A percentile compares a stretch with the other conserved stretches of the same genome.
Evolutionary conservation across 169 alveolate species (phyloP).

Genomic region (Neospora caninum): DNA sequence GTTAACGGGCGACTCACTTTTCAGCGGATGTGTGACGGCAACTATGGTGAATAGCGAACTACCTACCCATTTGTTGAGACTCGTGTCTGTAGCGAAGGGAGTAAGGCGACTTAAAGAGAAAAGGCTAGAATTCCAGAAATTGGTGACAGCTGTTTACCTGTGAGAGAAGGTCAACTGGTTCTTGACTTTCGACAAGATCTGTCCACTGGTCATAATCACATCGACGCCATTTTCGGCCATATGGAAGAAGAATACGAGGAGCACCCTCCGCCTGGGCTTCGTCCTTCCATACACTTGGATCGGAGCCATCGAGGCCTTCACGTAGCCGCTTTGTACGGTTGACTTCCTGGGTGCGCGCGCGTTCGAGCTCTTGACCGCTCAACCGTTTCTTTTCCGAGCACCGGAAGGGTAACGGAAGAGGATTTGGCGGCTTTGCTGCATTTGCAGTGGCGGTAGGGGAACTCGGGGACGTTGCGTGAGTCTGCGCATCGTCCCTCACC

Average conservation of each 20-base stretch:
- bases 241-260: background rate
- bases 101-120: background rate
- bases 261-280: background rate
- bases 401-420: background rate
- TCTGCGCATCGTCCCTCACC: background rate
- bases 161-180: background rate
- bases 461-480: background rate
- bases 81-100: background rate
- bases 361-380: background rate
- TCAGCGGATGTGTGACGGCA: too few relatives aligned
- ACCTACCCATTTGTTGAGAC: too few relatives aligned
- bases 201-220: conserved; percentile 9
- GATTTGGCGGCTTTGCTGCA: background rate
- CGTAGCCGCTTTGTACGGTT: background rate
- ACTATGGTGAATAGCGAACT: too few relatives aligned
- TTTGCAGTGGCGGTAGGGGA: background rate
- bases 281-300: background rate
- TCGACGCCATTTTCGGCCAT: background rate
- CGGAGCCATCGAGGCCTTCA: background rate
- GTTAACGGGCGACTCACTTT: too few relatives aligned
- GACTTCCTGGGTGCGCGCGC: background rate
- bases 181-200: background rate
- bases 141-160: background rate
- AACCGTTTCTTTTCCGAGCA: background rate
- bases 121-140: too few relatives aligned